These are phyloP conservation scores for Petrea volubilis DNA, from an alignment of 257 asterid species.

Conservation along the genomic window DNA sequence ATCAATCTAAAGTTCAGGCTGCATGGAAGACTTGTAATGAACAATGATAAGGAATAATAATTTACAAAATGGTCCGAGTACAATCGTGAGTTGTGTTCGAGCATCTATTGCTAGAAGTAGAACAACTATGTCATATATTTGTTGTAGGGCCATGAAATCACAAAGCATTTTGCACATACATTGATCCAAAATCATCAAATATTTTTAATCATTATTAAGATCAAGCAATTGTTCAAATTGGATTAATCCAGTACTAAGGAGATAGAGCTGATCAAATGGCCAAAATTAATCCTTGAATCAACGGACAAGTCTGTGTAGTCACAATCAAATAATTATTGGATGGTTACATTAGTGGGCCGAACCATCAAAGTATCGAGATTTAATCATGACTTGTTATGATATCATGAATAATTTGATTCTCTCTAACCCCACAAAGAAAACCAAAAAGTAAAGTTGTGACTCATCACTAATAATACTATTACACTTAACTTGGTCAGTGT, in stretches of 20 bases:
- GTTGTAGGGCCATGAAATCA: neutral
- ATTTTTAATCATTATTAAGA: neutral
- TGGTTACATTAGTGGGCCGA: neutral
- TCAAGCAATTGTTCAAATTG: neutral
- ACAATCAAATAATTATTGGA: neutral
- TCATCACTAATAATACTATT: too few relatives aligned
- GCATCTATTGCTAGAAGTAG: too few relatives aligned
- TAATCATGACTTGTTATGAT: slow-evolving; percentile 5
- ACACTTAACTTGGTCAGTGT: too few relatives aligned
- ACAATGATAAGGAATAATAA: too few relatives aligned
- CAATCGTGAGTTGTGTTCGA: too few relatives aligned
- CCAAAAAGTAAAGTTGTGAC: too few relatives aligned
- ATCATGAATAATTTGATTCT: neutral
- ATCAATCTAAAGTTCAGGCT: too few relatives aligned
- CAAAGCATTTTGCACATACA: neutral
- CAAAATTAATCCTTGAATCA: neutral
- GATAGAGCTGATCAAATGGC: neutral
- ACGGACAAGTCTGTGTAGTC: slow-evolving; percentile 7
- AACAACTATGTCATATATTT: too few relatives aligned
- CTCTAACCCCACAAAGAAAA: too few relatives aligned
- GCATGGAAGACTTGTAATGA: too few relatives aligned
- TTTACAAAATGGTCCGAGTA: too few relatives aligned
- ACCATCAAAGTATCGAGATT: neutral
- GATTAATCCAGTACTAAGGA: neutral
- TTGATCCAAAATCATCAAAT: neutral